phyloP scores from a whole-genome alignment of 352 stramenopile genomes.

The Phytopythium kandeliae region DNA sequence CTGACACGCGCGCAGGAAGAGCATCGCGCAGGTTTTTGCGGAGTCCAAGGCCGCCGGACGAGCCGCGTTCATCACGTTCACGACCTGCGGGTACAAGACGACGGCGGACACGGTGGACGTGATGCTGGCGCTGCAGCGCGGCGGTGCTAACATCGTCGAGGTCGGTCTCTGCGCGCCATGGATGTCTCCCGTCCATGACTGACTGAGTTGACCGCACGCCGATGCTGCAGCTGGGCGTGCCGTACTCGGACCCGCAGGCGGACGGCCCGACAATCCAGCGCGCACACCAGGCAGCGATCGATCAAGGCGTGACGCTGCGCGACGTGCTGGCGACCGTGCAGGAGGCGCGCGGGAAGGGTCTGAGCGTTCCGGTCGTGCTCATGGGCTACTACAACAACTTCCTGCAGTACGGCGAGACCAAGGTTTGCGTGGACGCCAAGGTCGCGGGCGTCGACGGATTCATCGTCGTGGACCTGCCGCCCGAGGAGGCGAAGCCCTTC shows the following conservation, averaged over 20 bases:
- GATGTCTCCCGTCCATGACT: not conserved
- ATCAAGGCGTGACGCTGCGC: conserved; percentile 91
- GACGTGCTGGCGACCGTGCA: conserved; percentile 93
- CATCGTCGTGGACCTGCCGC: conserved; percentile 97
- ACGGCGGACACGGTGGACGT: conserved; percentile 95
- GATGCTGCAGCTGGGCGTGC: conserved; percentile 87
- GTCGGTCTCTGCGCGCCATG: too few relatives aligned
- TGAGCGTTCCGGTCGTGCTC: conserved; percentile 95
- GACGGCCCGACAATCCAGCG: conserved; percentile 98
- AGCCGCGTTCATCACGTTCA: conserved; percentile 96
- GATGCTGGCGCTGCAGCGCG: conserved; percentile 94
- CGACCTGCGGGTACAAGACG: conserved; percentile 94
- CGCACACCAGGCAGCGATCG: conserved; percentile 91
- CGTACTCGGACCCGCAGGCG: conserved; percentile 98
- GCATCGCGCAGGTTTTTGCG: conserved; percentile 58
- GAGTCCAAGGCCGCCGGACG: conserved; percentile 59
- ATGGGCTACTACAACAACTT: conserved; percentile 99
- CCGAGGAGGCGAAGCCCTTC: conserved; percentile 91
- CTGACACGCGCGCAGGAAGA: conserved; percentile 53
- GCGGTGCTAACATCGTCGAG: conserved; percentile 96
- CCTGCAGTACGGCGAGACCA: conserved; percentile 93
- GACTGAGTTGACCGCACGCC: not conserved
- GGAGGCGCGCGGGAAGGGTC: conserved; percentile 84
- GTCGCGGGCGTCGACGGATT: conserved; percentile 93
- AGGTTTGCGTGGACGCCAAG: conserved; percentile 77